Base-by-base conservation (phyloP, 83 land plant species). In the Picea mariana region DNA sequence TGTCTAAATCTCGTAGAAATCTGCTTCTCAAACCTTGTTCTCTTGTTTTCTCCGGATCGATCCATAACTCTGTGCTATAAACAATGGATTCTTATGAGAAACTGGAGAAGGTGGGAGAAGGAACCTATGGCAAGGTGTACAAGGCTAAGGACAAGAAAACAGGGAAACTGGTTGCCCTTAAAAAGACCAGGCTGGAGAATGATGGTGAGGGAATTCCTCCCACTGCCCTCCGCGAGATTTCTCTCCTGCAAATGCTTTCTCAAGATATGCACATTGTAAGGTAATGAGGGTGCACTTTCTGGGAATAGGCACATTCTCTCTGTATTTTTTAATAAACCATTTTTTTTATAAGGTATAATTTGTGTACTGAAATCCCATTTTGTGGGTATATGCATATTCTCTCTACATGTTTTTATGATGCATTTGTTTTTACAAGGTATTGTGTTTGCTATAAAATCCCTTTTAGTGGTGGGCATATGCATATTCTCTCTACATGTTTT, bases 181-280 rank as follows among this genome's bases (percentile, higher is more conserved):
- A 97, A 94, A 97, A 97, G 87, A 95, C 98, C 31, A 83, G 97
- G 44, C 89, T 97, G 42, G 98, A 97, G 49, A 92, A 91, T 87
- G 98, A 97, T 87, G 98, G 94, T 71, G 98, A 97, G 79, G 99
- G 99, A n/a, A 89, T 97, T 17, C 99, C 98, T 38, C 98, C 99
- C 49, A 97, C 98, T 38, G 93, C 99, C 23, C 95, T 97, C 68
- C 95, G 99, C 21, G 99, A 97, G 88, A 87, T 97, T 75, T 95
- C 98, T 23, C 91, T 97, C 65, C 90, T 97, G 81, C 95, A 95
- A 47, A 86, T 95, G 93, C 99, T 97, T 62, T 95, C 98, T 16
- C 91, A 91, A 40, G 85, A 88, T 81, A 87, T 93, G 13, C 85
- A 97, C 84, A 86, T 97, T 77, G 99, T 95, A 82, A 87, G 91